Evolutionary conservation across 345 rosid genomes (phyloP).

Genomic region (Arabidopsis thaliana): TAIR10.1 NC_003076.8:8387001-8387500

Average conservation of each 20-base stretch:
- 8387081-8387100: neutral
- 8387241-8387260: neutral
- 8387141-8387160: conserved; percentile 57
- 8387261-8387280: neutral
- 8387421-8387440: neutral
- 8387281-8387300: neutral
- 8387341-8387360: neutral
- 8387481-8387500: neutral
- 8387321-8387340: neutral
- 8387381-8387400: conserved; percentile 5
- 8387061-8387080: neutral
- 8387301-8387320: no score
- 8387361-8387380: conserved; percentile 4
- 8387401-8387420: conserved; percentile 3
- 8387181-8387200: conserved; percentile 43
- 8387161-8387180: conserved; percentile 50
- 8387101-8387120: neutral
- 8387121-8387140: conserved; percentile 46
- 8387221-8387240: neutral
- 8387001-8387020: neutral
- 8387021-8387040: neutral
- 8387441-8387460: neutral
- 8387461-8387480: neutral
- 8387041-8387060: neutral
- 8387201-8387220: conserved; percentile 46